Evolutionary conservation across 2,329 filamentous ascomycete species (phyloP).

Genomic region (Sclerotinia spermophila): DNA sequence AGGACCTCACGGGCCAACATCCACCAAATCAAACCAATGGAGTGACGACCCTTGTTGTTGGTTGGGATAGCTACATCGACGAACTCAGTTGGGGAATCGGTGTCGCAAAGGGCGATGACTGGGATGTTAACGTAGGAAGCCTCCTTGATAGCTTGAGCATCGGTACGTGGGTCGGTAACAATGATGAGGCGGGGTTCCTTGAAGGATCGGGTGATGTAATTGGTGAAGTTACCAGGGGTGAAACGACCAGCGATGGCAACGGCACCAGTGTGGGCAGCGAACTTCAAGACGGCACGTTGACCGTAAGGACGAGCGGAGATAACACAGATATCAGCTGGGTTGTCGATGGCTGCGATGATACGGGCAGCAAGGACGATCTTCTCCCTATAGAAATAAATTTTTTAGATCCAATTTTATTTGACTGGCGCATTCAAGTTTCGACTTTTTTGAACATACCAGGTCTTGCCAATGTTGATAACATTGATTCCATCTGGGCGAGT

Average conservation of each 20-base stretch:
- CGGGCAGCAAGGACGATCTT: constrained; percentile 99
- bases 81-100: constrained; percentile 98
- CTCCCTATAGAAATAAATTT: constrained; percentile 67
- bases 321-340: constrained; percentile 98
- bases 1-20: constrained; percentile 99
- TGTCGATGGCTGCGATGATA: constrained; percentile 98
- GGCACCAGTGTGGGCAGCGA: constrained; percentile 96
- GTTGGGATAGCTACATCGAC: constrained; percentile 99
- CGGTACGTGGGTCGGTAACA: constrained; percentile 98
- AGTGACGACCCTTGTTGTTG: constrained; percentile 99
- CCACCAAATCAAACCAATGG: constrained; percentile 99
- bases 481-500: constrained; percentile 98
- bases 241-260: constrained; percentile 98
- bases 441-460: constrained; percentile 64
- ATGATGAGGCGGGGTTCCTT: constrained; percentile 99
- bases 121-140: constrained; percentile 99
- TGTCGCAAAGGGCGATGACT: constrained; percentile 98
- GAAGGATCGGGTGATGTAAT: constrained; percentile 99
- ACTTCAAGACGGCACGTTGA: constrained; percentile 99
- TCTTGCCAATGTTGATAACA: constrained; percentile 99
- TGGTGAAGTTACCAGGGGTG: constrained; percentile 99
- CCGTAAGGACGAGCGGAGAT: constrained; percentile 99
- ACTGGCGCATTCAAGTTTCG: constrained; percentile 21
- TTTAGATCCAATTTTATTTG: constrained; percentile 99
- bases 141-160: constrained; percentile 99